Evolutionary conservation across 169 alveolate genomes (phyloP).

Genomic region (Eimeria acervulina): DNA sequence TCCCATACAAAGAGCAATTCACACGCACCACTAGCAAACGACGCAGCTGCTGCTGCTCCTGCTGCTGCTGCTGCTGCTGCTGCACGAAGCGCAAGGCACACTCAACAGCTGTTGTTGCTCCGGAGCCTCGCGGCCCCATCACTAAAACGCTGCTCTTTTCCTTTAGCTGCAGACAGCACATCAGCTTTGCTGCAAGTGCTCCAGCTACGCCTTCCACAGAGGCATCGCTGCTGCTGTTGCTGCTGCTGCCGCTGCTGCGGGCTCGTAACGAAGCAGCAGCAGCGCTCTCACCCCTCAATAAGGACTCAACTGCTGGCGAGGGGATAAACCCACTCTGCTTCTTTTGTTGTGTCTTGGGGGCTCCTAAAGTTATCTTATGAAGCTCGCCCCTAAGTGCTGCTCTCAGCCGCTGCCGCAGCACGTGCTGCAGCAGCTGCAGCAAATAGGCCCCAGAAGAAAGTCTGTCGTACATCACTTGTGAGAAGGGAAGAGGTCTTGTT

Average conservation of each 20-base stretch:
- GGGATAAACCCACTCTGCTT: neutral
- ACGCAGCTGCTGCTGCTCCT: slow-evolving; percentile 56
- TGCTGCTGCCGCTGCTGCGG: slow-evolving; percentile 12
- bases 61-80: slow-evolving; percentile 34
- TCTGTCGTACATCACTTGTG: slow-evolving; percentile 1
- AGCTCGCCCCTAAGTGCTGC: slow-evolving; percentile 49
- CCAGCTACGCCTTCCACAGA: slow-evolving; percentile 71
- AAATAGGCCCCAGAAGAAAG: neutral
- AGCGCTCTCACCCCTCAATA: slow-evolving; percentile 5
- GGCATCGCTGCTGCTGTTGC: slow-evolving; percentile 56
- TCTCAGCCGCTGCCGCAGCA: slow-evolving; percentile 59
- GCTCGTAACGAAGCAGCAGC: slow-evolving; percentile 21
- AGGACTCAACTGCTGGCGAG: slow-evolving; percentile 9
- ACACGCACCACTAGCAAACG: slow-evolving; percentile 68
- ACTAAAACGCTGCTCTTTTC: slow-evolving; percentile 78
- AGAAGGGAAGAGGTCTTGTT: neutral
- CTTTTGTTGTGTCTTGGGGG: neutral
- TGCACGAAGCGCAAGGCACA: slow-evolving; percentile 3
- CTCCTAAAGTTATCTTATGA: slow-evolving; percentile 12
- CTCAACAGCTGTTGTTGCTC: slow-evolving; percentile 70
- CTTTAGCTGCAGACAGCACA: slow-evolving; percentile 74
- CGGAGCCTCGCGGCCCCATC: slow-evolving; percentile 75
- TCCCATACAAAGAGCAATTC: slow-evolving; percentile 53
- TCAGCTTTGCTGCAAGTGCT: slow-evolving; percentile 60
- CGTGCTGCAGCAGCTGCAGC: slow-evolving; percentile 54